phyloP scores from a whole-genome alignment of 805 yeast species.

The Sugiyamaella lignohabitans region DNA sequence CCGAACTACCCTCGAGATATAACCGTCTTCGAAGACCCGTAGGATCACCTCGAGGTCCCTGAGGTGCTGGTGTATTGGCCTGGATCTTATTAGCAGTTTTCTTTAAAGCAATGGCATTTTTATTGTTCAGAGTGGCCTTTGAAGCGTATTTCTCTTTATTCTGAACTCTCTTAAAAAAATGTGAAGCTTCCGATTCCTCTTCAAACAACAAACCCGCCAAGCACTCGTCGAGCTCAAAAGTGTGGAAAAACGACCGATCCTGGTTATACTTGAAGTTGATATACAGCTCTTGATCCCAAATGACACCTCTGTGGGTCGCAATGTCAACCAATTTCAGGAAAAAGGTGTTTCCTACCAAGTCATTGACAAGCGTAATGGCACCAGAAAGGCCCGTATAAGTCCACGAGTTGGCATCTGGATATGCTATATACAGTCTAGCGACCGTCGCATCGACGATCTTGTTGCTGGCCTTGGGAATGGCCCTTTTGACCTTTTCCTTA shows the following conservation, averaged over 20 bases:
- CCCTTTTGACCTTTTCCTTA: conserved; percentile 84
- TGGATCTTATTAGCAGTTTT: conserved; percentile 36
- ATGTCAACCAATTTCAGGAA: conserved; percentile 87
- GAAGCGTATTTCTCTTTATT: conserved; percentile 77
- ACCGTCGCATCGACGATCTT: conserved; percentile 86
- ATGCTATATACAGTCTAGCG: conserved; percentile 82
- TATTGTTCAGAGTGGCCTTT: conserved; percentile 77
- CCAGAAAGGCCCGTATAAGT: conserved; percentile 83
- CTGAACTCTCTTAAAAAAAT: conserved; percentile 71
- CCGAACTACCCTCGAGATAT: conserved; percentile 25
- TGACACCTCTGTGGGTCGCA: conserved; percentile 63
- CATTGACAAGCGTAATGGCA: conserved; percentile 82
- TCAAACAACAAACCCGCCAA: conserved; percentile 81
- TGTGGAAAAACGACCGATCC: conserved; percentile 90
- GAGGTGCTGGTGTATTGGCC: conserved; percentile 26
- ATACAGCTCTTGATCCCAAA: conserved; percentile 96
- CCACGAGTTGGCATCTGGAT: conserved; percentile 80
- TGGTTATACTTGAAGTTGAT: conserved; percentile 85
- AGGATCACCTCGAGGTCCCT: conserved; percentile 64
- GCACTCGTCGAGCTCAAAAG: conserved; percentile 90
- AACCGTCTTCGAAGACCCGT: conserved; percentile 28
- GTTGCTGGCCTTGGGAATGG: conserved; percentile 80
- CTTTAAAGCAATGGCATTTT: conserved; percentile 78
- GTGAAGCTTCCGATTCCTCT: conserved; percentile 81
- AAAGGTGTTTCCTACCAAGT: conserved; percentile 88